Evolutionary conservation across 805 yeast species (phyloP), one percentile per base, ranked within the genome.

Genomic region (Candida quercuum): DNA sequence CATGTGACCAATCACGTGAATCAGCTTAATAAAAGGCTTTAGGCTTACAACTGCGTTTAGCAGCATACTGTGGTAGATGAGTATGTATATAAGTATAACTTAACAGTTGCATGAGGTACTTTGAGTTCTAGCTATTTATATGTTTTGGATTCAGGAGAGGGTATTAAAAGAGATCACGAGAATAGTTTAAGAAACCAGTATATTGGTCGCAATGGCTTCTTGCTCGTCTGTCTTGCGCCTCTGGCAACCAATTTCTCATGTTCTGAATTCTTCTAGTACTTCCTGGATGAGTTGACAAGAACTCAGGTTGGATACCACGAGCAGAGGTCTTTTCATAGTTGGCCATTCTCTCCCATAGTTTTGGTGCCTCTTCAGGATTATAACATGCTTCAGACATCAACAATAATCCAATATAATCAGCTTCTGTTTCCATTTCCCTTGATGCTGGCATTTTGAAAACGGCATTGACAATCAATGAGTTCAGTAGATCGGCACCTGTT

Each of bases 391-490:
- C 67, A 3, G 96, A 76, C 96, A 91, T 86, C 47, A 91, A 69
- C 78, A 87, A 82, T 42, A 93, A 65, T 0, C 99, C 99, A 22
- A 93, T 89, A 51, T 81, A 81, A 60, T 93, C 99, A 0, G 99
- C 98, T 59, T 93, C 99, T 1, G 87, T 73, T 60, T 93, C 99
- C 96, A 87, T 87, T 41, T 77, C 86, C 51, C 99, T 69, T 1
- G 95, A 84, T 0, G 94, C 84, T 0, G 97, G 97, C 73, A 82
- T 74, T 46, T 77, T 74, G 34, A 88, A 56, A 12, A 77, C 55
- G 1, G 87, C 70, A 20, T 70, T 70, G 19, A 72, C 48, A 13
- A 86, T 58, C 23, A 84, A 45, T 36, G 72, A 70, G 49, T 74
- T 74, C 39, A 84, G 52, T 33, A 62, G 49, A 37, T 69, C 61